phyloP scores from a whole-genome alignment of 73 alveolate species.

The Symbiodinium pilosum region DNA sequence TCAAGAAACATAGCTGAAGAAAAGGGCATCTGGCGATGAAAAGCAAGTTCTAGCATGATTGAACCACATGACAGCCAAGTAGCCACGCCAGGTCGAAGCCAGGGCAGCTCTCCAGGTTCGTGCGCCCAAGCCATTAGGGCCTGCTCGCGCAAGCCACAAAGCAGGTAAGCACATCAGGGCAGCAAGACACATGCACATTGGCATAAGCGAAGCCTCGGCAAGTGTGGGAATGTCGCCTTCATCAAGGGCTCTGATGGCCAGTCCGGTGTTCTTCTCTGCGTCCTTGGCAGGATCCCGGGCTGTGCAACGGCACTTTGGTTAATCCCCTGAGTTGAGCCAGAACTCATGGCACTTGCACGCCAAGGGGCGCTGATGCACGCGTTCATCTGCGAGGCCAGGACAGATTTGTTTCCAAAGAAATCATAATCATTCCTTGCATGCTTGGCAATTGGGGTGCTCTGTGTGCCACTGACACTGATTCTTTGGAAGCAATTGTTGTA shows the following conservation, averaged over 20 bases:
- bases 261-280: not conserved
- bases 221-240: not conserved
- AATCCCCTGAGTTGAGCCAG: too few species aligned
- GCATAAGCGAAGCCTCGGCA: not conserved
- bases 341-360: not conserved
- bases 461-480: too few species aligned
- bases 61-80: too few species aligned
- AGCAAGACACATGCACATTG: not conserved
- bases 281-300: too few species aligned
- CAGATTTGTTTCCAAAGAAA: not conserved
- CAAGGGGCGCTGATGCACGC: not conserved
- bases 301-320: too few species aligned
- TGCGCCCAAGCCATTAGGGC: not conserved
- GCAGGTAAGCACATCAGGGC: not conserved
- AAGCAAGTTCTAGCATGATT: too few species aligned
- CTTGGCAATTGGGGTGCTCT: too few species aligned
- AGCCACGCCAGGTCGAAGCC: not conserved
- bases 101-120: not conserved
- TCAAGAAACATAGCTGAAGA: too few species aligned
- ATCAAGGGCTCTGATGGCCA: not conserved
- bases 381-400: not conserved
- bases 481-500: too few species aligned
- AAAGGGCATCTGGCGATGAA: too few species aligned
- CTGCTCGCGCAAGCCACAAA: too few species aligned
- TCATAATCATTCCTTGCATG: not conserved